Base-by-base conservation (phyloP, 2,329 filamentous ascomycete genomes). In the Tolypocladium nubicola region DNA sequence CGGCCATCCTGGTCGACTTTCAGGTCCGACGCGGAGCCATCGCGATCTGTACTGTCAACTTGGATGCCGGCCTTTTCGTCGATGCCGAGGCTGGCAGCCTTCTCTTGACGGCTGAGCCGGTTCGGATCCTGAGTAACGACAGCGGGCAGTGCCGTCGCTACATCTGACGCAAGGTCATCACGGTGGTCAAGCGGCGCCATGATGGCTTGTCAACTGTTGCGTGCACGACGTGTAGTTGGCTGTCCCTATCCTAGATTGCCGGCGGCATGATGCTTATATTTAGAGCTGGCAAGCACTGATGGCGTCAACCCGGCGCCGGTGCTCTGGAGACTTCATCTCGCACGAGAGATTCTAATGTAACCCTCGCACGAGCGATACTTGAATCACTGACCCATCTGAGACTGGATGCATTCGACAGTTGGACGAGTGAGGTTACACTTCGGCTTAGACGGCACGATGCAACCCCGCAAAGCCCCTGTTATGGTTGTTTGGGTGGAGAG, bases 11-110 rank as follows among this genome's bases (percentile, higher is more conserved):
- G 41, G 40, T 58, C 58, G 9, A 60, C 58, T 1, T 57, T 58
- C 3, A 59, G 52, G n/a, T 62, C 61, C 41, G 41, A 41, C 23
- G 52, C 47, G 2, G 35, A 23, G 47, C 35, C 49, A 40, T 53
- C 54, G 3, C 33, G 53, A 30, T 54, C 54, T 8, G 26, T 40
- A 39, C 53, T n/a, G 33, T 57, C 53, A 23, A 53, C 33, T 19
- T 49, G 14, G 38, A 39, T 16, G 2, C 52, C 57, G 1, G 41
- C 53, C 6, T 62, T 59, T 39, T 60, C 61, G 38, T 61, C 61
- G 16, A 61, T 40, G 9, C 56, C 54, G 8, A 55, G 47, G 41
- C 54, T 40, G 19, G 55, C 56, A 19, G 60, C 38, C n/a, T 59
- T 55, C 21, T 56, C 55, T 8, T 38, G 38, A 45, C 41, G 50